Base-by-base conservation (phyloP, 106 monocot genomes). In the Acorus calamus region DNA sequence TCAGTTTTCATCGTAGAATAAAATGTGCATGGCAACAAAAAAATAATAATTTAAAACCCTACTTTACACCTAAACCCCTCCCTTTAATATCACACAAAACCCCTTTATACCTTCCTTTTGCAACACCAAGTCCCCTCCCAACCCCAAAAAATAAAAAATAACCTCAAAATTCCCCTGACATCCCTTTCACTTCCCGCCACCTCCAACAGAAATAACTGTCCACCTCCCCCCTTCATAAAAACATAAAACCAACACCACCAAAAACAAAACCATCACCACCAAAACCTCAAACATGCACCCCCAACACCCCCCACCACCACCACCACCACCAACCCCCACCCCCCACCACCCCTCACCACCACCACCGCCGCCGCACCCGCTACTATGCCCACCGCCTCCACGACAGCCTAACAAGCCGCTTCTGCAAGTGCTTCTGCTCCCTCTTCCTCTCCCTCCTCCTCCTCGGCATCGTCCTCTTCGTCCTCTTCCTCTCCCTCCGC, bases 401-500 rank as follows among this genome's bases (percentile, higher is more conserved):
- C 4, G 67, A 68, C 6, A 48, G 47, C 63, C 67, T 64, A 3
- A 7, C 46, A 9, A 49, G 47, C 50, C 65, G 70, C 6, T 8
- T n/a, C 14, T 6, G 12, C 2, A 64, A 65, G 57, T 53, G 50
- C 66, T 4, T 80, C 65, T 80, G 79, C 70, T 42, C 69, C 45
- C 4, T 53, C 52, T 61, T 80, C 64, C 79, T 80, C 70, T 14
- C 50, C 61, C 4, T 80, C 74, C 70, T 75, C 65, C 44, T 44
- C 55, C 50, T 57, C 60, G 66, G 56, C 50, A 8, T 80, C 66
- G 3, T 80, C 70, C 13, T 75, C 74, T 74, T 80, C 66, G 1
- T 80, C 61, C 42, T 80, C 46, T 71, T 66, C 57, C 79, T 80
- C 70, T 56, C 62, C 51, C 61, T 80, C 70, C 79, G 74, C 11